These are phyloP conservation scores for Talaromyces sp. DNA, from an alignment of 2,329 filamentous ascomycete species.

Conservation along the genomic window DNA sequence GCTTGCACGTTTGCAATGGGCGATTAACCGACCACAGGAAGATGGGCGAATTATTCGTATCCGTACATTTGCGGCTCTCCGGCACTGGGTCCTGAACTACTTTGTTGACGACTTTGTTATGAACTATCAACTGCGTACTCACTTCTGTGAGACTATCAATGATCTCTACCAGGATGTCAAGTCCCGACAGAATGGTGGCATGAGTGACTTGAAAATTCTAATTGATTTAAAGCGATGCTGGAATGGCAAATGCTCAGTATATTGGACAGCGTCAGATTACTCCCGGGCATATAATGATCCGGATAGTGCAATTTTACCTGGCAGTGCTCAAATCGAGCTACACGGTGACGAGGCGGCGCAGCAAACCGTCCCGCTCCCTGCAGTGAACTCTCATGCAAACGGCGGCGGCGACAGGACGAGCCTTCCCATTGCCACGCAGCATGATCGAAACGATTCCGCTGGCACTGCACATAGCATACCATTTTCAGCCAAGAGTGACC, in stretches of 20 bases:
- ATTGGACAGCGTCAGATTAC: conserved; percentile 78
- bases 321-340: conserved; percentile 67
- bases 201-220: conserved; percentile 79
- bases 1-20: conserved; percentile 83
- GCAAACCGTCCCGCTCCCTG: conserved; percentile 9
- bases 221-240: conserved; percentile 96
- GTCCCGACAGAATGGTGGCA: conserved; percentile 54
- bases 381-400: conserved; percentile 6
- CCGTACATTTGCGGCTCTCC: conserved; percentile 88
- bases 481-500: conserved; percentile 45
- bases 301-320: conserved; percentile 71
- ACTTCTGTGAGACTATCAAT: conserved; percentile 83
- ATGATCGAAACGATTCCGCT: conserved; percentile 40
- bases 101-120: conserved; percentile 91
- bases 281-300: conserved; percentile 60
- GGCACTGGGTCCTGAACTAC: conserved; percentile 98
- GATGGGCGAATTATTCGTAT: conserved; percentile 92
- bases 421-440: conserved; percentile 22
- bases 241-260: conserved; percentile 84
- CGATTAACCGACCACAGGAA: conserved; percentile 76
- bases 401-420: conserved; percentile 21
- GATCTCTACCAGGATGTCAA: conserved; percentile 57
- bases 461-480: conserved; percentile 40
- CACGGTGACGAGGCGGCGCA: conserved; percentile 31
- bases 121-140: conserved; percentile 70